Evolutionary conservation across 2,329 filamentous ascomycete species (phyloP), one percentile per base, ranked within the genome.

Genomic region (Blastomyces silverae): DNA sequence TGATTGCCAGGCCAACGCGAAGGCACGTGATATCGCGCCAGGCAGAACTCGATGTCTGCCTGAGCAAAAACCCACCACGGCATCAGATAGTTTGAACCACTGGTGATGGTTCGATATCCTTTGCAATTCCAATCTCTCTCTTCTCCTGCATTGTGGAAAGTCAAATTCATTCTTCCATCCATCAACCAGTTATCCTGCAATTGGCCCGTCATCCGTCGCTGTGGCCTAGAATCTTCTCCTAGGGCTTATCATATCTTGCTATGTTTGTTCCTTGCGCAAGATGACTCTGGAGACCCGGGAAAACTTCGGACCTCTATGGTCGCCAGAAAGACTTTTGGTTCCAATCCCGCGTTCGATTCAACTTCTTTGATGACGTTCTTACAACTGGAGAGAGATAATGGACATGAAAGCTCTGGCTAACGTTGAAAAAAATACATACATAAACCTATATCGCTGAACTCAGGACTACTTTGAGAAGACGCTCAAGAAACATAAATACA

Each of bases 1-100:
- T 56, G 53, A 56, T 56, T 15, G 1, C 28, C 17, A 22, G 31
- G 17, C 25, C 6, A 56, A n/a, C 31, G 34, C 17, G 53, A 37
- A 56, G 28, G 17, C 53, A 56, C 53, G 53, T 56, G 53, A 56
- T 20, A 34, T 37, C 53, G 53, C 53, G 34, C 28, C 53, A 37
- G 53, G 53, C 28, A 56, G 31, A 37, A 37, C 15, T 20, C 11
- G 25, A 15, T 6, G 15, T 22, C 25, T 56, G 31, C 13, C 25
- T 31, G 28, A 55, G 6, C 13, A 28, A 31, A 31, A 28, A 31
- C 13, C 22, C 22, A 8, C 39, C 39, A 53, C 31, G 31, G 8
- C 11, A 53, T 28, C 50, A 28, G 13, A 8, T 20, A 25, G 15
- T n/a, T 13, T 6, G 11, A 55, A 44, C 42, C 3, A 44, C 31